phyloP scores from a whole-genome alignment of 768 basidiomycete species.

The Crassisporium funariophilum region DNA sequence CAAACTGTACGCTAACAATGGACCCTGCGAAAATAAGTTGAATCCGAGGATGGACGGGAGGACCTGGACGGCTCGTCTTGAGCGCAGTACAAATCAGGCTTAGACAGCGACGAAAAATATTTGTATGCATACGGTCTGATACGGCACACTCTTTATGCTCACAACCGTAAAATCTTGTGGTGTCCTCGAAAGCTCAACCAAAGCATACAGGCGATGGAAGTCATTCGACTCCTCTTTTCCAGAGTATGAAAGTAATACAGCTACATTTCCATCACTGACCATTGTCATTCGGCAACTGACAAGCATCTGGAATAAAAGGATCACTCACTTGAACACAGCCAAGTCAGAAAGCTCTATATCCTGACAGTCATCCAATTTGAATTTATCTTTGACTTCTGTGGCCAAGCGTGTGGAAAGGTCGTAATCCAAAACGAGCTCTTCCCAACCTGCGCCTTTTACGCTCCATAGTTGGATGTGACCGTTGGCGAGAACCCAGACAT shows the following conservation, averaged over 20 bases:
- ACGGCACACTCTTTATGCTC: constrained; percentile 63
- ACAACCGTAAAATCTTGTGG: constrained; percentile 47
- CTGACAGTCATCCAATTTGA: constrained; percentile 39
- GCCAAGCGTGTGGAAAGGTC: constrained; percentile 55
- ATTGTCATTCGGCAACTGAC: too few species aligned
- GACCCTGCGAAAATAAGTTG: constrained; percentile 61
- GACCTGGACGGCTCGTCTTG: constrained; percentile 66
- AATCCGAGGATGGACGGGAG: constrained; percentile 73
- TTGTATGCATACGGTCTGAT: constrained; percentile 63
- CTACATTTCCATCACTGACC: constrained; percentile 54
- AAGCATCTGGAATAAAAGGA: too few species aligned
- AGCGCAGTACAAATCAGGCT: not conserved
- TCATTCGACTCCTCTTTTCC: constrained; percentile 51
- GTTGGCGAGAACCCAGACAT: constrained; percentile 71
- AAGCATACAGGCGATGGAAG: constrained; percentile 66
- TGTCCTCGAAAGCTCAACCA: constrained; percentile 50
- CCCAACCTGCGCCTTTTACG: constrained; percentile 68
- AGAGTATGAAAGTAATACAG: constrained; percentile 70
- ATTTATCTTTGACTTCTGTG: constrained; percentile 46
- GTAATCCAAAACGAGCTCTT: constrained; percentile 58
- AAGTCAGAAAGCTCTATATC: constrained; percentile 74
- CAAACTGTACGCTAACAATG: constrained; percentile 67
- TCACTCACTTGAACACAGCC: constrained; percentile 36
- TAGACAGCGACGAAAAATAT: not conserved
- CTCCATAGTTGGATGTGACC: constrained; percentile 73